Conservation (phyloP, 2,329 filamentous ascomycete genomes). For the Diaporthe sp. region DNA sequence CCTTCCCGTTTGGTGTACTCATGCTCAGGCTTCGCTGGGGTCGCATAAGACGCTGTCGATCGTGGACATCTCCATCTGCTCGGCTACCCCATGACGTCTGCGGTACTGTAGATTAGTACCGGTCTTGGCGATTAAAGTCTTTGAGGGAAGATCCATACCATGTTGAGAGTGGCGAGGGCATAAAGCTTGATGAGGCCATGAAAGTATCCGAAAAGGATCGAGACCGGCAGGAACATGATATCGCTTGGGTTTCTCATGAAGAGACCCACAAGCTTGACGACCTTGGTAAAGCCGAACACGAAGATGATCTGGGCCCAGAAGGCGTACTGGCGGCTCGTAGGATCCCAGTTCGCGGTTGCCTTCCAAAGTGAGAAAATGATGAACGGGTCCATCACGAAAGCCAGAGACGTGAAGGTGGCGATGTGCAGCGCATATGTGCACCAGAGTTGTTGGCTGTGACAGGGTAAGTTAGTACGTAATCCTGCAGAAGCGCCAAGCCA, state of each 20-base stretch:
- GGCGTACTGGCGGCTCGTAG: slow-evolving; percentile 65
- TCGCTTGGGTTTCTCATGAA: slow-evolving; percentile 89
- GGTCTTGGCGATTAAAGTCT: not conserved
- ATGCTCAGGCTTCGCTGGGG: slow-evolving; percentile 59
- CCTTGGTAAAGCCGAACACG: slow-evolving; percentile 88
- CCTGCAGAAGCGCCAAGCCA: slow-evolving; percentile 39
- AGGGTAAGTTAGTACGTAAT: slow-evolving; percentile 22
- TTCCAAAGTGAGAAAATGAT: slow-evolving; percentile 79
- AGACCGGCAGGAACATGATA: slow-evolving; percentile 84
- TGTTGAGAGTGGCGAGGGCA: slow-evolving; percentile 84
- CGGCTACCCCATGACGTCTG: slow-evolving; percentile 97
- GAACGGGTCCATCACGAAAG: slow-evolving; percentile 82
- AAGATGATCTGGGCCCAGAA: slow-evolving; percentile 77
- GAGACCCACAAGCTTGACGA: slow-evolving; percentile 89
- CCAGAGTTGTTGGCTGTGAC: slow-evolving; percentile 86
- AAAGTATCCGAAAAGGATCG: slow-evolving; percentile 91
- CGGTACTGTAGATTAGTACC: slow-evolving; percentile 33
- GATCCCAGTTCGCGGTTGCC: slow-evolving; percentile 74
- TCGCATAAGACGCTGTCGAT: slow-evolving; percentile 76
- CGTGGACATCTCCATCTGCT: slow-evolving; percentile 89
- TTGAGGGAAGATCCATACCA: slow-evolving; percentile 70
- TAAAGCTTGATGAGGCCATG: slow-evolving; percentile 95
- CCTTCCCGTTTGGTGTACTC: slow-evolving; percentile 58
- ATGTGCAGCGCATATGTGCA: slow-evolving; percentile 93
- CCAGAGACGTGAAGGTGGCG: slow-evolving; percentile 91